Base-by-base conservation (phyloP, 1,139 yeast genomes). In the Pichia sp. region DNA sequence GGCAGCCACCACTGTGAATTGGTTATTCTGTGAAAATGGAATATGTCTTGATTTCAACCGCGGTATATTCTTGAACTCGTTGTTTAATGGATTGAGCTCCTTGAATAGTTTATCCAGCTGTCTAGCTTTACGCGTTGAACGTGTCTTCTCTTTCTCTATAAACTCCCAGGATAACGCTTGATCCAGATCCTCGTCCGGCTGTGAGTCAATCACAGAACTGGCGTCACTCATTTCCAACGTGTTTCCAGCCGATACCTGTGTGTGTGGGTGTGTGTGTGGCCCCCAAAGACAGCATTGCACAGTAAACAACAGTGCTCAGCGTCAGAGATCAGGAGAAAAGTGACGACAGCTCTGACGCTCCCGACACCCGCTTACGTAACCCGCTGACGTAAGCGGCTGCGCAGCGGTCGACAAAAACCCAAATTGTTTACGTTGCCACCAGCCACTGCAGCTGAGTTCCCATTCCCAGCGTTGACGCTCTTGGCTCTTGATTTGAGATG, bases 1-100 rank as follows among this genome's bases (percentile, higher is more conserved):
- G 0, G 67, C 63, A 2, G 66, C 55, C 45, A 62, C 62, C 1
- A 62, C 61, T 0, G 67, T 63, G 42, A 58, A 65, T 14, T 62
- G 62, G 47, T 65, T 67, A 12, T 65, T 52, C 38, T 64, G 66
- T 22, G 56, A 45, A 43, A 65, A 66, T 2, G 54, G 55, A 38
- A 53, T 58, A 21, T 48, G 39, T 28, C 65, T 52, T 19, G 58
- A 51, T 37, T 44, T 54, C 18, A 52, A 21, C 1, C 34, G 42
- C 4, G 55, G 57, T 10, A 51, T 39, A 5, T 50, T 38, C 15
- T 41, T 31, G 32, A 46, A 59, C 18, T 54, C 61, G 20, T 40
- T 49, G 2, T 53, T 57, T 19, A 52, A 28, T 4, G 60, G 60
- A 30, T 45, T 46, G 28, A 58, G 42, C 4, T 50, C 50, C 14